Evolutionary conservation across 108 stramenopile genomes (phyloP), one percentile per base, ranked within the genome.

Genomic region (Tribonema minus): DNA sequence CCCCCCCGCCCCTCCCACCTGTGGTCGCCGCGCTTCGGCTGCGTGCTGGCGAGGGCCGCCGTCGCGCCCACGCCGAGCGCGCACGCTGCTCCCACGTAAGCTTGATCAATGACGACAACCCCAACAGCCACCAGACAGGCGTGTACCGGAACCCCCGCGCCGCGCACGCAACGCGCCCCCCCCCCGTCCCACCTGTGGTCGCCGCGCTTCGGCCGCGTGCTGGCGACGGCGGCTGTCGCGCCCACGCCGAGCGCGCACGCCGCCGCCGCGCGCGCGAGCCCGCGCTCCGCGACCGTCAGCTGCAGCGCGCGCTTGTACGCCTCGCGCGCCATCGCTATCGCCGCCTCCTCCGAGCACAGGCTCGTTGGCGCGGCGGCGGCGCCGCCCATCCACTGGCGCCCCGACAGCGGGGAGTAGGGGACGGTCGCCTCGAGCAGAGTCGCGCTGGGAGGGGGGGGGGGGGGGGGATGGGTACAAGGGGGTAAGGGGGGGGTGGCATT

Each of bases 41-140:
- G 12, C 1, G 75, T 36, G 6, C 73, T 76, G 31, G 35, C 72
- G 26, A 80, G 72, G 9, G 72, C 72, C 32, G 73, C 73, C 27
- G 79, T 76, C 31, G 73, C 68, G 1, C 76, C 76, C 2, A 76
- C 54, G 34, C 67, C 76, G 34, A 80, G n/a, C n/a, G n/a, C n/a
- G n/a, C n/a, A n/a, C n/a, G n/a, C n/a, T n/a, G n/a, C n/a, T n/a
- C n/a, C n/a, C n/a, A n/a, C n/a, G n/a, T n/a, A n/a, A n/a, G n/a
- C n/a, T n/a, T n/a, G n/a, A n/a, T n/a, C n/a, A n/a, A n/a, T n/a
- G n/a, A n/a, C n/a, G n/a, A n/a, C n/a, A n/a, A n/a, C n/a, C n/a
- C n/a, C n/a, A n/a, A n/a, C n/a, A n/a, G n/a, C n/a, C n/a, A n/a
- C n/a, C n/a, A n/a, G n/a, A n/a, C n/a, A n/a, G n/a, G n/a, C n/a